phyloP scores from a whole-genome alignment of 2,329 filamentous ascomycete genomes.

The Pleoardoris graminearum region DNA sequence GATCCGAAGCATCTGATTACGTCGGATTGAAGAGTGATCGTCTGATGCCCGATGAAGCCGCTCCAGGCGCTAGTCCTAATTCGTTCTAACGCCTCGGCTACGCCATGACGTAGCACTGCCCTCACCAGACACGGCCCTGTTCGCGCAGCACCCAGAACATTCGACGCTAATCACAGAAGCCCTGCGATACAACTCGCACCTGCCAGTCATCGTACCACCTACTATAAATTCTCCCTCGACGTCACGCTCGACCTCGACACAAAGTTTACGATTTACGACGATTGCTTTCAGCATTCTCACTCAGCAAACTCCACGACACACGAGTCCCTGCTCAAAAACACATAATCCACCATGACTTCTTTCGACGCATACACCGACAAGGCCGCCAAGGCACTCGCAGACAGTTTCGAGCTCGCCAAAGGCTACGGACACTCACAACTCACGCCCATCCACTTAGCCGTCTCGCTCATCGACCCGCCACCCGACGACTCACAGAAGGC shows the following conservation, averaged over 20 bases:
- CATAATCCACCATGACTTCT: slow-evolving; percentile 63
- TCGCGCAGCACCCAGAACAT: background rate
- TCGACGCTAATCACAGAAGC: background rate
- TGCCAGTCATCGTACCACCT: background rate
- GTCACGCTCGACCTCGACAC: background rate
- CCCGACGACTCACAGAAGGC: slow-evolving; percentile 71
- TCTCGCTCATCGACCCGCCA: slow-evolving; percentile 75
- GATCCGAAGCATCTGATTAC: no score
- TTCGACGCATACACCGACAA: slow-evolving; percentile 92
- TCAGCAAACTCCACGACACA: slow-evolving; percentile 17
- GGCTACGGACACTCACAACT: slow-evolving; percentile 92
- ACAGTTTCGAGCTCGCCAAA: slow-evolving; percentile 84
- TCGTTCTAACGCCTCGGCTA: background rate
- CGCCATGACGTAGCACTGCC: background rate
- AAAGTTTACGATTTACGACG: background rate
- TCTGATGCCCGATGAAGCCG: no score
- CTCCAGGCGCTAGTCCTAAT: background rate
- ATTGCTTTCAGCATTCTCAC: background rate
- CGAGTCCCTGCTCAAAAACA: slow-evolving; percentile 22
- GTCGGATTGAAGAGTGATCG: no score
- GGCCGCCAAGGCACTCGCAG: slow-evolving; percentile 85
- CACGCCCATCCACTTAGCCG: slow-evolving; percentile 84
- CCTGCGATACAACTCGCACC: background rate
- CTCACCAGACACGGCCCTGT: background rate
- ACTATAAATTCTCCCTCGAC: background rate